Conservation (phyloP, 2,329 filamentous ascomycete genomes). For the Monilinia aucupariae region DNA sequence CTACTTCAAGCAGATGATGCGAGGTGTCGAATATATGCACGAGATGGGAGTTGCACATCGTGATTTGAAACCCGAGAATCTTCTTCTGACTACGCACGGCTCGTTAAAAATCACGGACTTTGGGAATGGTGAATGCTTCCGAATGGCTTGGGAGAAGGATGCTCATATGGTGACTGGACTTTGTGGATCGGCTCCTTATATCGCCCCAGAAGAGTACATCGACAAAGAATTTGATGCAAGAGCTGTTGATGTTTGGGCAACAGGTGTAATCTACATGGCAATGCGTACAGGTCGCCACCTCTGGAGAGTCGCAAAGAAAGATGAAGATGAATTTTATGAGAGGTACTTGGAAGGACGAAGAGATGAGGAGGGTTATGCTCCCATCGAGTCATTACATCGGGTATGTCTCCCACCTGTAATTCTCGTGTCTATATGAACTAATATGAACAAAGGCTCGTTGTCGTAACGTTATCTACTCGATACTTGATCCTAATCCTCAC, state of each 20-base stretch:
- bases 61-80: slow-evolving; percentile 93
- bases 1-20: slow-evolving; percentile 99
- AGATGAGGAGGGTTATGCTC: slow-evolving; percentile 92
- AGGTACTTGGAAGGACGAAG: slow-evolving; percentile 88
- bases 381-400: slow-evolving; percentile 90
- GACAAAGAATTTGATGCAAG: slow-evolving; percentile 95
- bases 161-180: slow-evolving; percentile 97
- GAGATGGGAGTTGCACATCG: slow-evolving; percentile 98
- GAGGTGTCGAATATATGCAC: slow-evolving; percentile 97
- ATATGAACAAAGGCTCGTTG: slow-evolving; percentile 68
- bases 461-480: slow-evolving; percentile 98
- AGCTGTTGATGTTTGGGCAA: slow-evolving; percentile 98
- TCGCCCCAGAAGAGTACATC: slow-evolving; percentile 91
- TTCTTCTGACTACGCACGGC: slow-evolving; percentile 86
- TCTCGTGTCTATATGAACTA: slow-evolving; percentile 16
- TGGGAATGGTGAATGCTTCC: slow-evolving; percentile 97
- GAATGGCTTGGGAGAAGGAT: slow-evolving; percentile 99
- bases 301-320: slow-evolving; percentile 94
- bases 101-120: slow-evolving; percentile 98
- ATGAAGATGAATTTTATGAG: slow-evolving; percentile 95
- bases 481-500: slow-evolving; percentile 87
- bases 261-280: slow-evolving; percentile 98
- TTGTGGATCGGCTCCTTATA: slow-evolving; percentile 94
- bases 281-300: slow-evolving; percentile 95
- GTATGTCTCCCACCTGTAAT: slow-evolving; percentile 44